Conservation (phyloP, 768 basidiomycete genomes). For the Suillus alpinus region DNA sequence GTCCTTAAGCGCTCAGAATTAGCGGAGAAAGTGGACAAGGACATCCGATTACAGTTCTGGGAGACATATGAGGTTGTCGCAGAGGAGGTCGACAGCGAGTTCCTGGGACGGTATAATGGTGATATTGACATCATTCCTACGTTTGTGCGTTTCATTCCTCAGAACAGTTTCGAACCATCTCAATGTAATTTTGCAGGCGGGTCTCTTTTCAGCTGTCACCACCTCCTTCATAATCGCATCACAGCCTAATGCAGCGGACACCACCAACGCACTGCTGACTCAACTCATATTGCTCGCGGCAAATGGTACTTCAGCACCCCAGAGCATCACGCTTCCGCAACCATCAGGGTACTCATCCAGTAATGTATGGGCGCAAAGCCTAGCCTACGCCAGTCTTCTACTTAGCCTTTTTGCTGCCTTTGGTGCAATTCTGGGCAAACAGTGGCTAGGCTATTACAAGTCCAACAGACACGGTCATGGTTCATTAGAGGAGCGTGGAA, state of each 20-base stretch:
- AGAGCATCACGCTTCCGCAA: neutral
- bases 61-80: constrained; percentile 1
- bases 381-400: constrained; percentile 14
- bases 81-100: constrained; percentile 6
- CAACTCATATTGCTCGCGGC: constrained; percentile 8
- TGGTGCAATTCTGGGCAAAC: constrained; percentile 18
- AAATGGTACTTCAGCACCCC: constrained; percentile 10
- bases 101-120: constrained; percentile 11
- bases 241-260: constrained; percentile 8
- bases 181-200: constrained; percentile 9
- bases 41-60: constrained; percentile 8
- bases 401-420: constrained; percentile 15
- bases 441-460: constrained; percentile 13
- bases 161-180: neutral
- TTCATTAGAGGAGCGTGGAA: constrained; percentile 12
- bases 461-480: constrained; percentile 4
- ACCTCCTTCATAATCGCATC: constrained; percentile 14
- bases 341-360: constrained; percentile 10
- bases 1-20: neutral
- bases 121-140: constrained; percentile 12
- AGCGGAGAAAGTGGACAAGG: constrained; percentile 1
- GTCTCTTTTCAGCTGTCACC: constrained; percentile 17
- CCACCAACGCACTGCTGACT: constrained; percentile 12
- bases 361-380: constrained; percentile 11
- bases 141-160: constrained; percentile 3